Conservation (phyloP, 768 basidiomycete species). For the Favolaschia claudopus region DNA sequence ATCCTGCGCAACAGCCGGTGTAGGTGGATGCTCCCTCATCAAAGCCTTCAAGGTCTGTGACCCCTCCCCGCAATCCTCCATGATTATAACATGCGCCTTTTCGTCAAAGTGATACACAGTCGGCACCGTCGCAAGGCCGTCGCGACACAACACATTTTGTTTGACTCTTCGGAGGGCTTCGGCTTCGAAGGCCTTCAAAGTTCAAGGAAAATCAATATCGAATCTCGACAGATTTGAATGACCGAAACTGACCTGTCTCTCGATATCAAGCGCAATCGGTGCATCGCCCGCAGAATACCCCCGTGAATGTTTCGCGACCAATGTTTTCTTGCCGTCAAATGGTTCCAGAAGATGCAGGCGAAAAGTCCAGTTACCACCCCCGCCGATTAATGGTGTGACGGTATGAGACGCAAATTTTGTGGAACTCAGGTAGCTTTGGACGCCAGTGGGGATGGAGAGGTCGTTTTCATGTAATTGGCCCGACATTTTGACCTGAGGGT, state of each 20-base stretch:
- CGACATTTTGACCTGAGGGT: too few species aligned
- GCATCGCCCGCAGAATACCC: slow-evolving; percentile 31
- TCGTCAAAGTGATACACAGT: slow-evolving; percentile 49
- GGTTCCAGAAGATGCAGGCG: slow-evolving; percentile 43
- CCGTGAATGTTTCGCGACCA: slow-evolving; percentile 55
- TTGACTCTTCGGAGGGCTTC: slow-evolving; percentile 42
- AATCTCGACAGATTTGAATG: background rate
- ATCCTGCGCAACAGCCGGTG: slow-evolving; percentile 40
- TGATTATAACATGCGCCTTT: slow-evolving; percentile 50
- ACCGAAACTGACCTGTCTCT: slow-evolving; percentile 50
- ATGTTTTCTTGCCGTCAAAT: slow-evolving; percentile 38
- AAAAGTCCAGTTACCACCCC: slow-evolving; percentile 48
- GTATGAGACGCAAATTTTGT: slow-evolving; percentile 44
- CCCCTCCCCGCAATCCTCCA: slow-evolving; percentile 55
- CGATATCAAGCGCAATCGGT: slow-evolving; percentile 42
- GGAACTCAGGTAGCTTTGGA: slow-evolving; percentile 40
- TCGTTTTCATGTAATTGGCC: too few species aligned
- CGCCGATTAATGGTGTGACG: slow-evolving; percentile 44
- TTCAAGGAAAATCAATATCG: background rate
- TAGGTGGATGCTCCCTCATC: slow-evolving; percentile 42
- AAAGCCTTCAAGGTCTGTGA: slow-evolving; percentile 48
- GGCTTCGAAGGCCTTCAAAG: slow-evolving; percentile 37
- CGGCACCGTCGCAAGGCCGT: slow-evolving; percentile 44
- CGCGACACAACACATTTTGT: slow-evolving; percentile 28
- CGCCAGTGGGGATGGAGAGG: slow-evolving; percentile 9